Evolutionary conservation across 2,329 filamentous ascomycete species (phyloP), one percentile per base, ranked within the genome.

Genomic region (Diaporthe citri): DNA sequence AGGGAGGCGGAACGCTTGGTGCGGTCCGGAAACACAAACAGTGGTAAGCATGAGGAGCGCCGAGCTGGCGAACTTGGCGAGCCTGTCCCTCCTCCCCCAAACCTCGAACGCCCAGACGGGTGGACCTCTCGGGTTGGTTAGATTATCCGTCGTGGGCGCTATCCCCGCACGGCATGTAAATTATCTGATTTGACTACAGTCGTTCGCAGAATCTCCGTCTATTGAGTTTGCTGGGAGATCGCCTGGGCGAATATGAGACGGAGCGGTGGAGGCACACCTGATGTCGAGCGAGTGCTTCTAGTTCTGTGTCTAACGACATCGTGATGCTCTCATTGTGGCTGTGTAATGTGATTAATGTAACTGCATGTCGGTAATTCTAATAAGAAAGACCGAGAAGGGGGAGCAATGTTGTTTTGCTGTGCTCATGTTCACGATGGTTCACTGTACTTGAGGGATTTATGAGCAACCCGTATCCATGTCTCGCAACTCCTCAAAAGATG

Each of bases 41-140:
- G 4, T 52, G 31, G 34, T 55, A 1, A 7, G n/a, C 22, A 34
- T 55, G 48, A 52, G 48, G 31, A 39, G 31, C 31, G 48, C 13
- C 15, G 64, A 31, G 46, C n/a, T 69, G 46, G 64, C 64, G 22
- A 22, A 55, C 64, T 69, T 69, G 64, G 64, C 64, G 51, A 31
- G 7, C 8, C 17, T 15, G 22, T 20, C 34, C 48, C 46, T 67
- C 46, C 22, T 67, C 46, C 22, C n/a, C n/a, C n/a, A 55, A 52
- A 41, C 13, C 20, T 69, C 34, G 34, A 69, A 69, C 34, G 64
- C 64, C 48, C 41, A 69, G 64, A 41, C 64, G 48, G 46, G 34
- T 28, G 46, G n/a, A 39, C 31, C 34, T 20, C 46, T 69, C 28
- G 64, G 48, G 46, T 52, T 39, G 64, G 48, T 55, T 55, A 55